Conservation (phyloP, 2,329 filamentous ascomycete genomes). For the Metarhizium album region DNA sequence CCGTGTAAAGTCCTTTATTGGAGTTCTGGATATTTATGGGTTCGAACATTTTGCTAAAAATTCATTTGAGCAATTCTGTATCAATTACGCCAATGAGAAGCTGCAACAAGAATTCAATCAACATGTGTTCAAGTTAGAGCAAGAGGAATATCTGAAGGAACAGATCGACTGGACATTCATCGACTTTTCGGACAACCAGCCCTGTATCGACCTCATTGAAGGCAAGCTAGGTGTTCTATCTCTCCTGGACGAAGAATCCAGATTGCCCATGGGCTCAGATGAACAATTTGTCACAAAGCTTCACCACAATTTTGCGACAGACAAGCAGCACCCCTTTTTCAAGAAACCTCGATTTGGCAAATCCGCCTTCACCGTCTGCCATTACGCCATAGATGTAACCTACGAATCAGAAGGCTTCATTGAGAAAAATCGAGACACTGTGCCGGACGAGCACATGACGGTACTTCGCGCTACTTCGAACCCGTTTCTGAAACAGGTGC, state of each 20-base stretch:
- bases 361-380: conserved; percentile 93
- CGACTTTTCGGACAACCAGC: conserved; percentile 98
- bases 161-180: conserved; percentile 99
- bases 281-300: conserved; percentile 95
- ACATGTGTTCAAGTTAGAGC: conserved; percentile 97
- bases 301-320: conserved; percentile 80
- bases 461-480: conserved; percentile 79
- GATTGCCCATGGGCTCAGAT: conserved; percentile 92
- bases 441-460: conserved; percentile 96
- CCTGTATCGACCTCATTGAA: conserved; percentile 96
- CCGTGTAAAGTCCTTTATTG: conserved; percentile 83
- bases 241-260: conserved; percentile 89
- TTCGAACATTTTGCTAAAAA: conserved; percentile 99
- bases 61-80: conserved; percentile 99
- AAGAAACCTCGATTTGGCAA: conserved; percentile 98
- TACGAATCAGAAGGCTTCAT: conserved; percentile 99
- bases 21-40: conserved; percentile 97
- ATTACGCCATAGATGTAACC: conserved; percentile 95
- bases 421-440: conserved; percentile 98
- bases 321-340: conserved; percentile 95
- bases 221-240: conserved; percentile 90
- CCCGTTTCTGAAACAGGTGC: conserved; percentile 69
- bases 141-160: conserved; percentile 93
- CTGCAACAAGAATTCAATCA: conserved; percentile 98
- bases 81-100: conserved; percentile 99